These are phyloP conservation scores for Rhodotorula mucilaginosa DNA, from an alignment of 1,284 basidiomycete genomes.

Conservation along the genomic window DNA sequence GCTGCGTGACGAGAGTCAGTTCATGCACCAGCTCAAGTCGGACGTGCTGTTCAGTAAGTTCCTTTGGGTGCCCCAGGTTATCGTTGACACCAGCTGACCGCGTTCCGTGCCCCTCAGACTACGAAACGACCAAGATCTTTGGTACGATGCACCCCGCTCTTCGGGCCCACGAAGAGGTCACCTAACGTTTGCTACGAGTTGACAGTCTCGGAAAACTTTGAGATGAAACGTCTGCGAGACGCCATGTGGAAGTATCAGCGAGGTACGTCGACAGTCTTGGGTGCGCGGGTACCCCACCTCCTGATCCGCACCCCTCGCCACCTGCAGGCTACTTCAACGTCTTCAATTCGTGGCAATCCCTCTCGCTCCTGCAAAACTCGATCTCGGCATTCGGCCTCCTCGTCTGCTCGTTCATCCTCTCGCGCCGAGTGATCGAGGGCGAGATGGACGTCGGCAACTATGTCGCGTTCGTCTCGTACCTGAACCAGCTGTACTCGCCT, in stretches of 20 bases:
- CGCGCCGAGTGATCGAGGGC: conserved; percentile 60
- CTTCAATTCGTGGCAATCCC: conserved; percentile 30
- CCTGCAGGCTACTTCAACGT: conserved; percentile 58
- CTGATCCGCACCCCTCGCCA: background rate
- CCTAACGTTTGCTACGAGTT: background rate
- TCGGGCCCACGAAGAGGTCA: background rate
- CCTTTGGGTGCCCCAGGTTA: conserved; percentile 1
- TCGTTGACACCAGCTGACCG: conserved; percentile 43
- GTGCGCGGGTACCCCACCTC: no score
- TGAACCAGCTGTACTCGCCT: conserved; percentile 60
- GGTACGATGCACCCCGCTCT: background rate
- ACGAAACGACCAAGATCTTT: conserved; percentile 34
- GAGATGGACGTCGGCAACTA: conserved; percentile 44
- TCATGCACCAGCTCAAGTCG: conserved; percentile 29
- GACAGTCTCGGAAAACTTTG: conserved; percentile 66
- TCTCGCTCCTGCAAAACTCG: conserved; percentile 57
- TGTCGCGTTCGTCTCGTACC: conserved; percentile 56
- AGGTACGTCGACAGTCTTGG: background rate
- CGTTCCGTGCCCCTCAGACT: conserved; percentile 26
- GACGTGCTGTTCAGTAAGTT: conserved; percentile 58
- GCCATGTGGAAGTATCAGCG: conserved; percentile 73
- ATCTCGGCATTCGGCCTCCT: conserved; percentile 71
- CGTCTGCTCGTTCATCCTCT: conserved; percentile 72
- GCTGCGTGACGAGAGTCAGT: conserved; percentile 39
- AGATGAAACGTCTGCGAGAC: conserved; percentile 67